Evolutionary conservation across 306 rosid species (phyloP).

Genomic region (Lablab purpureus): DNA sequence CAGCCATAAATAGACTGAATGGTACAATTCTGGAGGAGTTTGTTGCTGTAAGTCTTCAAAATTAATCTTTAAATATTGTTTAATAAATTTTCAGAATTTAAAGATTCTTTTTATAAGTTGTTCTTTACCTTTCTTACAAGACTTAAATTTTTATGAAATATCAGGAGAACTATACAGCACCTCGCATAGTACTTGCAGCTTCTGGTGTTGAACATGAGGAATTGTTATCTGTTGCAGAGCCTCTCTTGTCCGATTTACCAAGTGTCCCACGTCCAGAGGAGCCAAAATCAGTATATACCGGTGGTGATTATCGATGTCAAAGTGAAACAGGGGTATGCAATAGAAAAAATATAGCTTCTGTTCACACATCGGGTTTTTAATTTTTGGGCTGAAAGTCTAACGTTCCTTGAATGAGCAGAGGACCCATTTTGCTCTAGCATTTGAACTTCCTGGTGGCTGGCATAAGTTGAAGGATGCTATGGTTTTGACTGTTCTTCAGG

Average conservation of each 20-base stretch:
- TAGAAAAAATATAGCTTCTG: slow-evolving; percentile 25
- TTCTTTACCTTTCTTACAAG: slow-evolving; percentile 33
- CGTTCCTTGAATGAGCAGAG: slow-evolving; percentile 62
- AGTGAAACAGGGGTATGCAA: slow-evolving; percentile 81
- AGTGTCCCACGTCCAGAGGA: slow-evolving; percentile 63
- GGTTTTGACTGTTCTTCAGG: slow-evolving; percentile 92
- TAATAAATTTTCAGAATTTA: slow-evolving; percentile 10
- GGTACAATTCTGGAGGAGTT: slow-evolving; percentile 79
- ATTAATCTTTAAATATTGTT: not conserved
- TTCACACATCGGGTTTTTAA: slow-evolving; percentile 19
- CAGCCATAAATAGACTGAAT: slow-evolving; percentile 67
- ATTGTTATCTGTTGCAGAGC: slow-evolving; percentile 81
- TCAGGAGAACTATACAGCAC: slow-evolving; percentile 89
- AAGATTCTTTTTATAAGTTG: slow-evolving; percentile 22
- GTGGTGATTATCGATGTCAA: slow-evolving; percentile 93
- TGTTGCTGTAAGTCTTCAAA: slow-evolving; percentile 76
- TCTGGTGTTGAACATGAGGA: slow-evolving; percentile 95
- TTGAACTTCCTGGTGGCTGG: slow-evolving; percentile 98
- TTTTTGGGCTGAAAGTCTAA: slow-evolving; percentile 39
- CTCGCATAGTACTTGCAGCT: slow-evolving; percentile 86
- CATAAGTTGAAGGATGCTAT: slow-evolving; percentile 85
- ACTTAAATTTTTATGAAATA: slow-evolving; percentile 43
- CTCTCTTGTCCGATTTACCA: slow-evolving; percentile 85
- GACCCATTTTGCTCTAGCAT: slow-evolving; percentile 94
- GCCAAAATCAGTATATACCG: slow-evolving; percentile 79